These are phyloP conservation scores for Neonothopanus nambi DNA, from an alignment of 1,284 basidiomycete genomes.

Conservation along the genomic window DNA sequence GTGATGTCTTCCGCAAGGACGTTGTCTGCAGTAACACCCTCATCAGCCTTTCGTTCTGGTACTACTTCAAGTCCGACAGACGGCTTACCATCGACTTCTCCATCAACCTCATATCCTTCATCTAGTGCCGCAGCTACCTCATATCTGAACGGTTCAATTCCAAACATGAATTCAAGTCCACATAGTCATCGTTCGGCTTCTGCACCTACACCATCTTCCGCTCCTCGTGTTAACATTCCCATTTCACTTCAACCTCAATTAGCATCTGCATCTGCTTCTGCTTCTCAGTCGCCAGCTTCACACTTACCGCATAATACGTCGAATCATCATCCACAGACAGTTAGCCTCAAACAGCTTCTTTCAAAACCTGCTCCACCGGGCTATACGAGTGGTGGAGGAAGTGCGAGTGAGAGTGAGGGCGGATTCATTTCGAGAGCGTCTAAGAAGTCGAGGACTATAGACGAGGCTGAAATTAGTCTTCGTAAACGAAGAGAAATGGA, in stretches of 20 bases:
- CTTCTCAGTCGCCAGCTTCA: background rate
- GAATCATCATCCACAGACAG: background rate
- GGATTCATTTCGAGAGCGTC: background rate
- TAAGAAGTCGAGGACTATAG: background rate
- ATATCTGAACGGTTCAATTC: no score
- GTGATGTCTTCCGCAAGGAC: background rate
- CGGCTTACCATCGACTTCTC: no score
- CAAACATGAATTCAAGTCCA: no score
- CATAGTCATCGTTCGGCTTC: no score
- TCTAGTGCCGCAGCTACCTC: no score
- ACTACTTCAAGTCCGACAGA: background rate
- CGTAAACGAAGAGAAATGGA: background rate
- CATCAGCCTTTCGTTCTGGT: background rate
- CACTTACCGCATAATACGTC: background rate
- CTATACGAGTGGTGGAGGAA: constrained; percentile 10
- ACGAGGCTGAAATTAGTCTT: background rate
- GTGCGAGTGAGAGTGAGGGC: constrained; percentile 7
- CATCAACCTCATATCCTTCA: no score
- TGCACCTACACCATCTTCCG: background rate
- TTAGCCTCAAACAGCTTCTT: constrained; percentile 11
- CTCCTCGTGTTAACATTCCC: background rate
- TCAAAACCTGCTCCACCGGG: constrained; percentile 14
- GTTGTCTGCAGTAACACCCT: background rate
- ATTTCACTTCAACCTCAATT: background rate
- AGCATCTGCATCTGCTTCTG: background rate